Base-by-base conservation (phyloP, 2,329 filamentous ascomycete genomes). In the Botrytis aclada region DNA sequence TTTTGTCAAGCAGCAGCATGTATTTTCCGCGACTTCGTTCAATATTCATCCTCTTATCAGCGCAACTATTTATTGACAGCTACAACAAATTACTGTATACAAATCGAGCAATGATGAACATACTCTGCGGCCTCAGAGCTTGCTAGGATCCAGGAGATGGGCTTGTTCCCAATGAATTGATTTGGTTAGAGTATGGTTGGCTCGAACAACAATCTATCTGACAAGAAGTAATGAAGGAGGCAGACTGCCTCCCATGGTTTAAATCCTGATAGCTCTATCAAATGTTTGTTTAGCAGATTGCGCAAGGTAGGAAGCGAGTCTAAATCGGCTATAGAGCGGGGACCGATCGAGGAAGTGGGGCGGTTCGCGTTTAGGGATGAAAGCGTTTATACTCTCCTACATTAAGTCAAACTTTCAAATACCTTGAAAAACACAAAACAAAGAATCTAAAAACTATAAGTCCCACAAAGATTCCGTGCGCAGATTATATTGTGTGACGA, bases 191-290 rank as follows among this genome's bases (percentile, higher is more conserved):
- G 14, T 32, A 56, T 9, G 7, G 7, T 9, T 56, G n/a, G 16
- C n/a, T 29, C n/a, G 14, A 56, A 56, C 6, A 7, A 56, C 1
- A 6, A 6, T 54, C 25, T 56, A 14, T 29, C 14, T 6, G 51
- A 18, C 1, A 18, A 56, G 0, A 9, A 29, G 14, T 9, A 18
- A 18, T 56, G n/a, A 7, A 18, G 6, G 1, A n/a, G 14, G 3
- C n/a, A 18, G 3, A 3, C 5, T 29, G 3, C 8, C 16, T 56
- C 6, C 6, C 1, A 32, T 32, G 4, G 3, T 18, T 14, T 29
- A 18, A 29, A 29, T 9, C 2, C 14, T 18, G 51, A 56, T 29
- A 29, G 51, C 51, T 29, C 7, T 4, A 56, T 29, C 14, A 9
- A 56, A 2, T 18, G 4, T 18, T 18, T 56, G n/a, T 29, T 32